Base-by-base conservation (phyloP, 1,284 basidiomycete genomes). In the Austroboletus niveus region DNA sequence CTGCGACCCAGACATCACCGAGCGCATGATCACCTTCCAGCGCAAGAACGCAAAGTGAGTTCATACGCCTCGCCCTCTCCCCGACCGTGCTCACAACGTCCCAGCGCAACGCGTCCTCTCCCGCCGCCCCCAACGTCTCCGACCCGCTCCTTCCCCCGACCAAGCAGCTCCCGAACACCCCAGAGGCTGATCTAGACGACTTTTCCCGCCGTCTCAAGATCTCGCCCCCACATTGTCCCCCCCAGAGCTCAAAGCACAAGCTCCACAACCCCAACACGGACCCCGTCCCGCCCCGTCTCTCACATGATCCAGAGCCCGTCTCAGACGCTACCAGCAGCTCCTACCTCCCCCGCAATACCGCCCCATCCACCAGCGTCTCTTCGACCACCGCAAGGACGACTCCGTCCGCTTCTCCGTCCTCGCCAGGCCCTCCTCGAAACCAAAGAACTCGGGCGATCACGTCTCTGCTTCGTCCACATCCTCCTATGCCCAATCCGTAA, bases 381-480 rank as follows among this genome's bases (percentile, higher is more conserved):
- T 93, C 54, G 91, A 94, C 64, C 87, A 86, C 54, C 76, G 87
- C 44, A 87, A 87, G 65, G 87, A 95, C 65, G 89, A 95, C 65
- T 89, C 92, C 0, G 82, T 93, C 41, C 80, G 85, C 8, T 94
- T 93, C 68, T 75, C 81, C 38, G 80, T 83, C 15, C 78, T 84
- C 45, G 71, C 79, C 2, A 79, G 80, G 24, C 79, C 68, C 57
- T 62, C 56, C 60, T 69, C 53, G 60, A 77, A 69, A 11, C 69
- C 72, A 35, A 85, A 85, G 59, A 75, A 77, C 8, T 82, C 81
- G 1, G 80, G 74, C 22, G 87, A 89, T 59, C 82, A 85, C 54
- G 74, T 88, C 31, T 90, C 87, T 8, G 85, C 85, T 0, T 88
- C 87, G 0, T 88, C 87, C 0, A 82, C 84, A 0, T 89, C 87